phyloP scores from a whole-genome alignment of 768 basidiomycete genomes.

The Panaeolus papilionaceus region DNA sequence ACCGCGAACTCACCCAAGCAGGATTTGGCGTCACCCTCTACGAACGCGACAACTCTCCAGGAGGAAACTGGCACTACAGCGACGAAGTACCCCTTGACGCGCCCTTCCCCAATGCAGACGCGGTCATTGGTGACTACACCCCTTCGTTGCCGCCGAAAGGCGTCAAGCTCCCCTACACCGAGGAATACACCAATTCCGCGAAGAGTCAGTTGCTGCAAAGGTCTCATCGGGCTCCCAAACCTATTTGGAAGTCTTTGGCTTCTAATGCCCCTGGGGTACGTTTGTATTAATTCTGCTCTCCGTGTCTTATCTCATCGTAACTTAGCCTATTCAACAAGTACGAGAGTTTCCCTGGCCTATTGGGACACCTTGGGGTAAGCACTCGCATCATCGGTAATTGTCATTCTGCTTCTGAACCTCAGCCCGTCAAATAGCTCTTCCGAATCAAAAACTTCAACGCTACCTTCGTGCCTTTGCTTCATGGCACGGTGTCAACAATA shows the following conservation, averaged over 20 bases:
- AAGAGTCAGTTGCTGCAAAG: conserved; percentile 28
- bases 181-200: conserved; percentile 30
- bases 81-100: conserved; percentile 42
- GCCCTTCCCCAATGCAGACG: conserved; percentile 42
- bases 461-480: conserved; percentile 51
- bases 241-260: conserved; percentile 41
- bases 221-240: conserved; percentile 43
- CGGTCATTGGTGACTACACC: conserved; percentile 39
- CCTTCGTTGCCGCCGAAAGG: conserved; percentile 43
- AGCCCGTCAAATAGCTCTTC: conserved; percentile 31
- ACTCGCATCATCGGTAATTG: background rate
- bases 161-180: conserved; percentile 34
- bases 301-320: background rate
- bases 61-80: conserved; percentile 51
- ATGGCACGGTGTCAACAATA: conserved; percentile 46
- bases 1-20: conserved; percentile 40
- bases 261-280: conserved; percentile 44
- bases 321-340: conserved; percentile 38
- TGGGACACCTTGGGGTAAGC: conserved; percentile 40
- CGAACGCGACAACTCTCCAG: conserved; percentile 45
- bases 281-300: background rate
- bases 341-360: conserved; percentile 39
- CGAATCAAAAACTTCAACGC: conserved; percentile 39
- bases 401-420: background rate
- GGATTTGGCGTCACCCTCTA: conserved; percentile 44